phyloP scores from a whole-genome alignment of 176 grass and related monocot species.

The Rhynchospora tenuis region DNA sequence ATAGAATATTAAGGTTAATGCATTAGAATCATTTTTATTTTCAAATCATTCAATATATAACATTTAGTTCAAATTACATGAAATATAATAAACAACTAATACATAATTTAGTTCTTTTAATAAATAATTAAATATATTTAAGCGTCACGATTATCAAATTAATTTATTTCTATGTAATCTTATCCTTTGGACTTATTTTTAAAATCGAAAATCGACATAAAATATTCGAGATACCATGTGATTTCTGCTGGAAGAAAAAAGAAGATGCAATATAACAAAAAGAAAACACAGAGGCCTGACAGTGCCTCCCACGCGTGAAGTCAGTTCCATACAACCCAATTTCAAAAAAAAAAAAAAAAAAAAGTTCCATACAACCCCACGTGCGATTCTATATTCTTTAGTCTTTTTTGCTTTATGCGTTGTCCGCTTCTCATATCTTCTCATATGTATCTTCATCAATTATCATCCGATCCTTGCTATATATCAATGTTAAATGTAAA shows the following conservation, averaged over 20 bases:
- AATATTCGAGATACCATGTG: not conserved
- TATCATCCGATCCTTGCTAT: not conserved
- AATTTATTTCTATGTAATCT: no score
- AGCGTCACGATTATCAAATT: no score
- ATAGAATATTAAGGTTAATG: no score
- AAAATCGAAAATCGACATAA: not conserved
- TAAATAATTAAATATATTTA: no score
- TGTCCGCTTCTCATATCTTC: constrained; percentile 10
- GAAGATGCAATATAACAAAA: not conserved
- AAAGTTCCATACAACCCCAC: constrained; percentile 14
- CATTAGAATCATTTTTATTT: no score
- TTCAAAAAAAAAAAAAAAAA: no score
- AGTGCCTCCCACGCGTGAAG: constrained; percentile 23
- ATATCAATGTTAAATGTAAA: not conserved
- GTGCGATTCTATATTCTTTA: constrained; percentile 10
- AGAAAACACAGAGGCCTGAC: not conserved
- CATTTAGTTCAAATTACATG: no score
- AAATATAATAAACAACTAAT: no score
- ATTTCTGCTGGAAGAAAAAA: not conserved
- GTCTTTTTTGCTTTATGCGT: constrained; percentile 6
- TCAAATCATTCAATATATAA: no score
- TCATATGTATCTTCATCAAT: not conserved
- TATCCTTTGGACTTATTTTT: not conserved
- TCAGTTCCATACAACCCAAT: constrained; percentile 1
- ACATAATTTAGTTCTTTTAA: no score